Conservation (phyloP, 2,329 filamentous ascomycete genomes). For the Alternaria gaisen region DNA sequence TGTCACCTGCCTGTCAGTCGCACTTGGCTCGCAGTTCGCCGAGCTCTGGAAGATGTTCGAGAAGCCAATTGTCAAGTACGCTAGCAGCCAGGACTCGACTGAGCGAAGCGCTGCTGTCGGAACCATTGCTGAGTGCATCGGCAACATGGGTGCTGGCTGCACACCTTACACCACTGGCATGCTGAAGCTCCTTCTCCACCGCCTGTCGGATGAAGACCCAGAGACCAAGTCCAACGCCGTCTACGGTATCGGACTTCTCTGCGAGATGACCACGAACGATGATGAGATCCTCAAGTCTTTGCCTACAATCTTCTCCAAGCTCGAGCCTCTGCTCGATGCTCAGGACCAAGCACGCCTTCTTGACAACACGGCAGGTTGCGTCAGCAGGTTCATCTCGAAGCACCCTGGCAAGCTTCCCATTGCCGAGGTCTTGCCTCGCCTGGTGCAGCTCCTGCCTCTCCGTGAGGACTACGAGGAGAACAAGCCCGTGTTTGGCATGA, state of each 20-base stretch:
- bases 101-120: slow-evolving; percentile 92
- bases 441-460: slow-evolving; percentile 82
- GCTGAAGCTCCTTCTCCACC: slow-evolving; percentile 82
- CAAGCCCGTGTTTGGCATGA: slow-evolving; percentile 88
- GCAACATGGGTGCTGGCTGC: slow-evolving; percentile 81
- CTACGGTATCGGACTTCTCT: slow-evolving; percentile 86
- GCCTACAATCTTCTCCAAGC: slow-evolving; percentile 79
- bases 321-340: slow-evolving; percentile 83
- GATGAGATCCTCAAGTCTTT: slow-evolving; percentile 78
- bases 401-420: slow-evolving; percentile 86
- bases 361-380: slow-evolving; percentile 92
- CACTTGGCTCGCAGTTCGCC: slow-evolving; percentile 80
- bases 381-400: slow-evolving; percentile 90
- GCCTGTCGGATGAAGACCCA: slow-evolving; percentile 85
- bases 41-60: slow-evolving; percentile 97
- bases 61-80: slow-evolving; percentile 88
- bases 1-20: slow-evolving; percentile 81
- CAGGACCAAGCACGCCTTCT: slow-evolving; percentile 82
- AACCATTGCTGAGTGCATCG: slow-evolving; percentile 88
- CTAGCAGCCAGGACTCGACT: slow-evolving; percentile 82
- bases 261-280: slow-evolving; percentile 79
- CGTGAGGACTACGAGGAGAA: slow-evolving; percentile 98
- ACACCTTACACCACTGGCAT: slow-evolving; percentile 81
- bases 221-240: slow-evolving; percentile 96
- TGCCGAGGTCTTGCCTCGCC: slow-evolving; percentile 78